These are phyloP conservation scores for Quercus mongolica DNA, from an alignment of 306 rosid species.

Conservation along the genomic window DNA sequence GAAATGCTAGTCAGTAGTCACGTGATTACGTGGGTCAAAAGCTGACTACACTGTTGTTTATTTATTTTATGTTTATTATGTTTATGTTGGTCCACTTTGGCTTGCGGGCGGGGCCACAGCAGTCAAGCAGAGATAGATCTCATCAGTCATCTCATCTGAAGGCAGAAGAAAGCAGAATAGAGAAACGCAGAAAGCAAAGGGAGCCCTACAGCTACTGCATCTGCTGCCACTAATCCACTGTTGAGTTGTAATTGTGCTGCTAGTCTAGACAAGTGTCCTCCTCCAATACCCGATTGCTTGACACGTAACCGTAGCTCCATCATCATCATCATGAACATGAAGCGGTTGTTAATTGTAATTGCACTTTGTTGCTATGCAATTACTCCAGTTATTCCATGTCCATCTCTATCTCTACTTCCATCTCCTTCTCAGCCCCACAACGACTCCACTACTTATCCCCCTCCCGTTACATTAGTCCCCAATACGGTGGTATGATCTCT, in stretches of 20 bases:
- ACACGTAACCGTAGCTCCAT: slow-evolving; percentile 18
- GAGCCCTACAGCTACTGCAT: too few relatives aligned
- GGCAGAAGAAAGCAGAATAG: too few relatives aligned
- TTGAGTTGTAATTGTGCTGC: not conserved
- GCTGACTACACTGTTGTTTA: too few relatives aligned
- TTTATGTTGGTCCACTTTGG: too few relatives aligned
- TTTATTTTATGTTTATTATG: too few relatives aligned
- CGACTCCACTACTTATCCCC: not conserved
- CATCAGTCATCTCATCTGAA: too few relatives aligned
- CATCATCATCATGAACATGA: not conserved
- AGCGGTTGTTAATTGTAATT: not conserved
- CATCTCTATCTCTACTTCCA: not conserved
- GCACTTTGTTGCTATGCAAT: slow-evolving; percentile 4
- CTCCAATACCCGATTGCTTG: not conserved
- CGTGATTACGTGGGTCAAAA: too few relatives aligned
- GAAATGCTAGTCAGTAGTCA: too few relatives aligned
- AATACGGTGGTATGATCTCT: slow-evolving; percentile 19
- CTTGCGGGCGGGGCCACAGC: too few relatives aligned
- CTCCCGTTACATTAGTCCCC: not conserved
- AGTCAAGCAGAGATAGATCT: too few relatives aligned
- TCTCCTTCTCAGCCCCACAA: not conserved
- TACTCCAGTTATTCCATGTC: not conserved
- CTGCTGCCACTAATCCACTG: too few relatives aligned
- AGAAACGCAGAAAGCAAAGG: too few relatives aligned
- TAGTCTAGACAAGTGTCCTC: slow-evolving; percentile 34